Conservation (phyloP, 108 stramenopile species). For the Asterionellopsis glacialis region DNA sequence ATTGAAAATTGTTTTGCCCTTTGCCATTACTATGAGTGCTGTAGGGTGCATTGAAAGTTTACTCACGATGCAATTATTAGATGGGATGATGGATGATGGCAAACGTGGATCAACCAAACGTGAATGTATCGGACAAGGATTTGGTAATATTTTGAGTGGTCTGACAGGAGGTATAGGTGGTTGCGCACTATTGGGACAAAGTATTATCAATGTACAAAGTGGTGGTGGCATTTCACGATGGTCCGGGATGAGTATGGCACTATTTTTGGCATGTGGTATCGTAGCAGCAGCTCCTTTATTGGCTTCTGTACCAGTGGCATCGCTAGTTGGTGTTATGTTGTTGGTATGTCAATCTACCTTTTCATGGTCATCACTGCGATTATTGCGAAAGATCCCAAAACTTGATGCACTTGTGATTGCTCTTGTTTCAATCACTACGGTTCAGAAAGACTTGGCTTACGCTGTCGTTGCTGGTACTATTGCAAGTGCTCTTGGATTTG, state of each 20-base stretch:
- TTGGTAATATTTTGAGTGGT: conserved; percentile 63
- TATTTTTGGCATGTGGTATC: conserved; percentile 67
- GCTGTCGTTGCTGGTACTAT: conserved; percentile 69
- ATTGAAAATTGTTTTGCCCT: conserved; percentile 49
- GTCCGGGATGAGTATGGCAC: conserved; percentile 70
- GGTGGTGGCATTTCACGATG: conserved; percentile 61
- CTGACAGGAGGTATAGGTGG: conserved; percentile 78
- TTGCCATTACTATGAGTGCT: conserved; percentile 70
- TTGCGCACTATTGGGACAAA: conserved; percentile 82
- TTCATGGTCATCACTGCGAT: conserved; percentile 62
- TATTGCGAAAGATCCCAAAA: conserved; percentile 63
- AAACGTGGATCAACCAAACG: conserved; percentile 56
- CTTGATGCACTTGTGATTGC: conserved; percentile 68
- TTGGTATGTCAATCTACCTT: conserved; percentile 78
- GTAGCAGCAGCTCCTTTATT: conserved; percentile 63
- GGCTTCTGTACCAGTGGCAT: conserved; percentile 59
- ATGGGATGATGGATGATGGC: conserved; percentile 76
- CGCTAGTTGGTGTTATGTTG: conserved; percentile 75
- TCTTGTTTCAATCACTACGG: conserved; percentile 54
- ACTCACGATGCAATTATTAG: conserved; percentile 73
- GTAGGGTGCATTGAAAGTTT: conserved; percentile 71
- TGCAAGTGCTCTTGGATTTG: conserved; percentile 68
- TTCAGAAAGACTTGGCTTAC: conserved; percentile 61
- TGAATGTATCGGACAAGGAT: conserved; percentile 69
- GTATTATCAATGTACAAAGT: conserved; percentile 70